Evolutionary conservation across 2,329 filamentous ascomycete genomes (phyloP).

Genomic region (Monosporascus sp.): DNA sequence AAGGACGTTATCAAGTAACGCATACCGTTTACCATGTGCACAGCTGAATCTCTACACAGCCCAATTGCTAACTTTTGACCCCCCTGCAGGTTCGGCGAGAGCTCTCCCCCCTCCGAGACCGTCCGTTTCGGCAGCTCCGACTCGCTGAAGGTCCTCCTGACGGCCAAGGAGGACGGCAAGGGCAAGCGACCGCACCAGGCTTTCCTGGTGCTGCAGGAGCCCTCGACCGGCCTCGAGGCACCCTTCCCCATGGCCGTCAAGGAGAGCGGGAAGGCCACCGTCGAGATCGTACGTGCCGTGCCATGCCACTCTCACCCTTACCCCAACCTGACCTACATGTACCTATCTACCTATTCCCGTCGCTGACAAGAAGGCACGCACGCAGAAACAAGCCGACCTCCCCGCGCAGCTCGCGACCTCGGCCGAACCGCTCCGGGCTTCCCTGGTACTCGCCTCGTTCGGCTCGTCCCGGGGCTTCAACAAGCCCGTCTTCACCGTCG

Average conservation of each 20-base stretch:
- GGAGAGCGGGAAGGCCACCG: slow-evolving; percentile 77
- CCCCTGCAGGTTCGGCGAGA: slow-evolving; percentile 49
- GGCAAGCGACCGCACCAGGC: slow-evolving; percentile 88
- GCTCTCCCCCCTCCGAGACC: slow-evolving; percentile 55
- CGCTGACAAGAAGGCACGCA: not conserved
- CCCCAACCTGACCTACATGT: slow-evolving; percentile 13
- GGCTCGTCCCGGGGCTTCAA: slow-evolving; percentile 66
- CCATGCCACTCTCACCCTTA: slow-evolving; percentile 5
- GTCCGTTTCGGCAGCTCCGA: slow-evolving; percentile 64
- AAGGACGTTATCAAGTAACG: slow-evolving; percentile 63
- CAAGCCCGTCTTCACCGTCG: slow-evolving; percentile 66
- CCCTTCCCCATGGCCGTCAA: slow-evolving; percentile 82
- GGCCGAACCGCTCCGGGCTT: slow-evolving; percentile 66
- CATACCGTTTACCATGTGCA: slow-evolving; percentile 5
- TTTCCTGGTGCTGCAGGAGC: slow-evolving; percentile 78
- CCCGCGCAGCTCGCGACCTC: slow-evolving; percentile 73
- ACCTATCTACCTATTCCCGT: slow-evolving; percentile 9
- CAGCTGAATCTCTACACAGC: not conserved
- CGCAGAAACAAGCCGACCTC: slow-evolving; percentile 80
- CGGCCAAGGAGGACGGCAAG: slow-evolving; percentile 71
- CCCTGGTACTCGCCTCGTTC: slow-evolving; percentile 80
- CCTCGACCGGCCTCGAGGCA: slow-evolving; percentile 71
- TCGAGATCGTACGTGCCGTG: slow-evolving; percentile 67
- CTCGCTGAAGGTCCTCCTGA: slow-evolving; percentile 76
- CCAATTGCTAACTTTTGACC: slow-evolving; percentile 2